A percentile compares a stretch with the other conserved stretches of the same genome.
phyloP scores from a whole-genome alignment of 345 rosid genomes.

The Brassica napus region Da-Ae NC_063434.1:6290501-6291000 shows the following conservation, averaged over 20 bases:
- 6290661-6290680: neutral
- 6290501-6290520: conserved; percentile 29
- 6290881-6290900: neutral
- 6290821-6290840: neutral
- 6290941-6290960: conserved; percentile 55
- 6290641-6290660: neutral
- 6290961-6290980: conserved; percentile 66
- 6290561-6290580: neutral
- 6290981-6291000: conserved; percentile 75
- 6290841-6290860: neutral
- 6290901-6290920: neutral
- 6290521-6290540: conserved; percentile 34
- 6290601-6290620: conserved; percentile 33
- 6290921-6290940: neutral
- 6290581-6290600: conserved; percentile 8
- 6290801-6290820: neutral
- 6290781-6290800: neutral
- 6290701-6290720: neutral
- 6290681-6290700: conserved; percentile 13
- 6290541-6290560: conserved; percentile 31
- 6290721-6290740: neutral
- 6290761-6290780: neutral
- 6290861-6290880: conserved; percentile 49
- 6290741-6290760: neutral
- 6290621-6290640: neutral